Evolutionary conservation across 306 rosid species (phyloP), one percentile per base, ranked within the genome.

Genomic region (Gillenia trifoliata): DNA sequence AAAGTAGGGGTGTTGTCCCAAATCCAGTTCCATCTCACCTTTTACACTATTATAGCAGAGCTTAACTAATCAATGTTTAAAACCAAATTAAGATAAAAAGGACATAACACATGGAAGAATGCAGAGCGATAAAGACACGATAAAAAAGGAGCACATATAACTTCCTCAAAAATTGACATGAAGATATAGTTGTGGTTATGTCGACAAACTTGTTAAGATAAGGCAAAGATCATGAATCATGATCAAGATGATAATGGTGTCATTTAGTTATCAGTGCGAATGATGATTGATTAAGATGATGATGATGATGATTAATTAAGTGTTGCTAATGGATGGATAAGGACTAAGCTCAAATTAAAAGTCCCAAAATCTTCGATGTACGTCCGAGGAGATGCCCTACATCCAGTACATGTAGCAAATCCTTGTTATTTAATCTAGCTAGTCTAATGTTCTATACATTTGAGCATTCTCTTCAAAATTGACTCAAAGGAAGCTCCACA

Each of bases 1-100:
- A 83, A 72, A 73, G 33, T 57, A 11, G 52, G 34, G 63, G 75
- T 77, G 71, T 79, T 72, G 74, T 87, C 83, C 49, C 73, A 57
- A 78, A 81, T 75, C 82, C 75, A 36, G 43, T 49, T 57, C 64
- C 76, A 75, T 78, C 87, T 74, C 45, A 40, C 69, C 30, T 5
- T 76, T 80, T 67, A 52, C 75, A 34, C 55, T 52, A 67, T 68
- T 59, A 70, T 23, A 50, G 40, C 66, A 73, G 67, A 60, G 55
- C 38, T 5, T 33, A 22, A 47, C 55, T 26, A 28, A 71, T 11
- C 13, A 8, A 31, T 16, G 20, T 22, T 61, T 5, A 77, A 71
- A 72, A 25, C 33, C 72, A 71, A 57, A 63, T 33, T 16, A 68
- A 75, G 86, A 71, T 75, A 75, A 78, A 67, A 50, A 57, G 62